These are phyloP conservation scores for Diaporthe amygdali DNA, from an alignment of 2,329 filamentous ascomycete genomes.

Conservation along the genomic window DNA sequence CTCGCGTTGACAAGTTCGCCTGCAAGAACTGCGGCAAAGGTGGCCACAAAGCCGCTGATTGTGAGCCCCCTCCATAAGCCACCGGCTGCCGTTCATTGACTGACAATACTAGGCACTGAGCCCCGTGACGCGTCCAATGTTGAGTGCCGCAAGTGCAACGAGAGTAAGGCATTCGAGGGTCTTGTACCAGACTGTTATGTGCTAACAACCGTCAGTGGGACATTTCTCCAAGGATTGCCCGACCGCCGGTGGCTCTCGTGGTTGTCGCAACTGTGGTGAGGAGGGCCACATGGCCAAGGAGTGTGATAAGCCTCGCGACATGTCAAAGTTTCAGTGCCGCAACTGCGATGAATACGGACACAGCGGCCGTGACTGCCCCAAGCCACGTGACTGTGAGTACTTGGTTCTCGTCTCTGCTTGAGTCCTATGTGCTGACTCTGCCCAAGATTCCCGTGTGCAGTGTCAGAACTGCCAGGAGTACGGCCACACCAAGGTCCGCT, in stretches of 20 bases:
- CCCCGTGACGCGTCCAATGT: slow-evolving; percentile 66
- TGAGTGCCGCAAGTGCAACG: slow-evolving; percentile 69
- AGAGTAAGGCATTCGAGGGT: slow-evolving; percentile 51
- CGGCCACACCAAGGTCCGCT: slow-evolving; percentile 48
- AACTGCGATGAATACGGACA: slow-evolving; percentile 61
- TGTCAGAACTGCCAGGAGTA: slow-evolving; percentile 62
- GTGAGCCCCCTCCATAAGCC: slow-evolving; percentile 39
- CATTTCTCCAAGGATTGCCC: slow-evolving; percentile 71
- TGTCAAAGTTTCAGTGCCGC: slow-evolving; percentile 48
- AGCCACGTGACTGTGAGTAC: slow-evolving; percentile 59
- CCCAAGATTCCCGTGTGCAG: slow-evolving; percentile 55
- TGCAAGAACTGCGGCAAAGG: slow-evolving; percentile 71
- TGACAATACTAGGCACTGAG: slow-evolving; percentile 47
- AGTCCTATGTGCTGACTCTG: not conserved
- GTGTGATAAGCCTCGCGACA: slow-evolving; percentile 56
- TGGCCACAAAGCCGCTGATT: slow-evolving; percentile 57
- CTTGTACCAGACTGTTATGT: not conserved
- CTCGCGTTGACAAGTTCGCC: slow-evolving; percentile 66
- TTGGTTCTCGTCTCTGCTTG: not conserved
- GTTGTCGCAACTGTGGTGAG: slow-evolving; percentile 64
- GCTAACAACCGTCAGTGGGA: slow-evolving; percentile 47
- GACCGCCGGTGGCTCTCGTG: slow-evolving; percentile 58
- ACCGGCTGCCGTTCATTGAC: slow-evolving; percentile 22
- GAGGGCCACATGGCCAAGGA: slow-evolving; percentile 67
- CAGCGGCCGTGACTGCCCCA: slow-evolving; percentile 53